Conservation (phyloP, 1,284 basidiomycete genomes). For the Ceratobasidium sp. region DNA sequence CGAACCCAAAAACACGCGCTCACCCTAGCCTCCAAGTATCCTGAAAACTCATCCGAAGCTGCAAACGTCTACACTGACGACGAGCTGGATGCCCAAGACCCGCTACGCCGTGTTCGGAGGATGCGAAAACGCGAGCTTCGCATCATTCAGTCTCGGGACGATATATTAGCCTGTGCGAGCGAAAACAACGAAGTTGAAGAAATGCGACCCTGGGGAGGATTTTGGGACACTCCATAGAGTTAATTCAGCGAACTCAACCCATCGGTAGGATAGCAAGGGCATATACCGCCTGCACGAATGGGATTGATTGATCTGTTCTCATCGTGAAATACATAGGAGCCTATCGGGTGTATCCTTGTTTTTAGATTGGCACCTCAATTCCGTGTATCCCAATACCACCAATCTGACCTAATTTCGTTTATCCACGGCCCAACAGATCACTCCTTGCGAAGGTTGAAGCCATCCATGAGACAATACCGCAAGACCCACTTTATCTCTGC, state of each 20-base stretch:
- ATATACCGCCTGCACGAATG: too few relatives aligned
- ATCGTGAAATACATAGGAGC: too few relatives aligned
- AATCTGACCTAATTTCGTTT: too few relatives aligned
- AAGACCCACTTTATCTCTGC: too few relatives aligned
- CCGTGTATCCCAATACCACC: too few relatives aligned
- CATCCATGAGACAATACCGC: too few relatives aligned
- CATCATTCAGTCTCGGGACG: conserved; percentile 76
- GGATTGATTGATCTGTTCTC: too few relatives aligned
- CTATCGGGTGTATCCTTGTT: too few relatives aligned
- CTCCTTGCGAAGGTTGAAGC: too few relatives aligned
- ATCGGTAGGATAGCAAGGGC: too few relatives aligned
- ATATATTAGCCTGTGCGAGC: conserved; percentile 48
- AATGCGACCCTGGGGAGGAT: conserved; percentile 36
- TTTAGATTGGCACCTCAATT: too few relatives aligned
- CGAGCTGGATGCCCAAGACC: conserved; percentile 70
- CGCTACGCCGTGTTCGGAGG: conserved; percentile 67
- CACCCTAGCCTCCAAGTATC: conserved; percentile 58
- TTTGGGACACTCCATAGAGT: conserved; percentile 33
- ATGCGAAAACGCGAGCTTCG: conserved; percentile 85
- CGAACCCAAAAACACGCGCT: conserved; percentile 68
- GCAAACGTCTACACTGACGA: conserved; percentile 70
- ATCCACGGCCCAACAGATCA: too few relatives aligned
- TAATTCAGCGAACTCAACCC: background rate
- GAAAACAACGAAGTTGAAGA: conserved; percentile 16
- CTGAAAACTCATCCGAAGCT: background rate